phyloP scores from a whole-genome alignment of 129 eudicot species.

The Calendula officinalis region DNA sequence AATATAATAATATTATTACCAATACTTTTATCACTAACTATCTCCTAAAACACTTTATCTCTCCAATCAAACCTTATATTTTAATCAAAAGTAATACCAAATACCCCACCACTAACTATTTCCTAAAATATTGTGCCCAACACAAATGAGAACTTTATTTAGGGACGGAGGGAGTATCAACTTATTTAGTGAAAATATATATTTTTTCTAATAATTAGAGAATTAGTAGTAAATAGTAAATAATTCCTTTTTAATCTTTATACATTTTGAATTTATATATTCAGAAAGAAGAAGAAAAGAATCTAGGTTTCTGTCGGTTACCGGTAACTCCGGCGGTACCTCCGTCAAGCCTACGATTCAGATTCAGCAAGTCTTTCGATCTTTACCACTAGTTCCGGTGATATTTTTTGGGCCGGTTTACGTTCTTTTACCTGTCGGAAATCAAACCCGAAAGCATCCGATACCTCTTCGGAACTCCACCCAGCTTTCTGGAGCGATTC shows the following conservation, averaged over 20 bases:
- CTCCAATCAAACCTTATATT: too few relatives aligned
- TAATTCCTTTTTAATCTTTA: constrained; percentile 20
- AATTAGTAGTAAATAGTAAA: neutral
- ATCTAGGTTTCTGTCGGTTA: constrained; percentile 42
- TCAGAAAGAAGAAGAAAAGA: constrained; percentile 26
- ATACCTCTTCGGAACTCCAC: constrained; percentile 97
- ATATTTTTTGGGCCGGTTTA: constrained; percentile 56
- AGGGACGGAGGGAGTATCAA: too few relatives aligned
- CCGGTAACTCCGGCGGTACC: constrained; percentile 21
- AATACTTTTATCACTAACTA: too few relatives aligned
- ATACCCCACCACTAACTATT: too few relatives aligned
- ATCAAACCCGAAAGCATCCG: constrained; percentile 87
- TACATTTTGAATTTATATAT: constrained; percentile 22
- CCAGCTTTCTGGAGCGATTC: constrained; percentile 81
- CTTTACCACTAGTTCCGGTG: constrained; percentile 76
- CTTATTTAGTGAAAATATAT: too few relatives aligned
- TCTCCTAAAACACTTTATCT: too few relatives aligned
- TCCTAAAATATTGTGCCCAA: too few relatives aligned
- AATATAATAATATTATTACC: too few relatives aligned
- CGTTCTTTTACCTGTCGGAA: constrained; percentile 52
- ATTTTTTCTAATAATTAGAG: constrained; percentile 6
- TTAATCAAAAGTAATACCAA: too few relatives aligned
- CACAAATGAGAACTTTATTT: too few relatives aligned
- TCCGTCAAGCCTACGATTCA: constrained; percentile 43
- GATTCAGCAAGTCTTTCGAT: constrained; percentile 75